Conservation (phyloP, 805 yeast species). For the Saturnispora hagleri region DNA sequence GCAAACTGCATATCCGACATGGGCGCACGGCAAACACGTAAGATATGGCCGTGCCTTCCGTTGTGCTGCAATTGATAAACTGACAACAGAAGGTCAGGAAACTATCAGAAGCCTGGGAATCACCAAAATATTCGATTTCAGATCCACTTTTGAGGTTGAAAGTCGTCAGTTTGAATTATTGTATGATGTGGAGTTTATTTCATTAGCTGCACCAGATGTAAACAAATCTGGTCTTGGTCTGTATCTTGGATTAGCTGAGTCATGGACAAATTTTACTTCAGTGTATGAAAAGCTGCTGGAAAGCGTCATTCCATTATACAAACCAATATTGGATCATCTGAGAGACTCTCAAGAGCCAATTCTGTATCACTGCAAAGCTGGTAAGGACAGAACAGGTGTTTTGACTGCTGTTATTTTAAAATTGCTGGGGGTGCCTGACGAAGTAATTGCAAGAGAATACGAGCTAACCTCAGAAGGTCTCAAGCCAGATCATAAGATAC, state of each 20-base stretch:
- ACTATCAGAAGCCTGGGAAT: constrained; percentile 38
- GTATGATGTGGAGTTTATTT: background rate
- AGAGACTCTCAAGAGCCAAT: constrained; percentile 48
- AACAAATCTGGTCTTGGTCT: background rate
- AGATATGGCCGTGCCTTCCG: constrained; percentile 49
- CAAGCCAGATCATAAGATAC: constrained; percentile 35
- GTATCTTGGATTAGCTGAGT: constrained; percentile 35
- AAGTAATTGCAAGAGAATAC: constrained; percentile 63
- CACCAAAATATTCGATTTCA: constrained; percentile 53
- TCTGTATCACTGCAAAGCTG: constrained; percentile 74
- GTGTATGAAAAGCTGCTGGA: constrained; percentile 54
- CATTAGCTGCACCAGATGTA: background rate
- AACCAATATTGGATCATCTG: constrained; percentile 43
- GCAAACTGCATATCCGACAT: constrained; percentile 25
- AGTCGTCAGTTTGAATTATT: constrained; percentile 28
- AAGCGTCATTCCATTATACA: constrained; percentile 40
- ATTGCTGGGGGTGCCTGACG: constrained; percentile 55
- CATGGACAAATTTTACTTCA: constrained; percentile 52
- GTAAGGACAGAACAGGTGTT: constrained; percentile 80
- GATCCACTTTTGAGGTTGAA: constrained; percentile 49
- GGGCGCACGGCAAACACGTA: constrained; percentile 32
- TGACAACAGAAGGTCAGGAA: constrained; percentile 42
- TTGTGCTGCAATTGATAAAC: constrained; percentile 47
- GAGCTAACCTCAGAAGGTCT: constrained; percentile 65
- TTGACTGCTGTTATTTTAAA: constrained; percentile 57